Conservation (phyloP, 345 rosid genomes). For the Jatropha curcas region DNA sequence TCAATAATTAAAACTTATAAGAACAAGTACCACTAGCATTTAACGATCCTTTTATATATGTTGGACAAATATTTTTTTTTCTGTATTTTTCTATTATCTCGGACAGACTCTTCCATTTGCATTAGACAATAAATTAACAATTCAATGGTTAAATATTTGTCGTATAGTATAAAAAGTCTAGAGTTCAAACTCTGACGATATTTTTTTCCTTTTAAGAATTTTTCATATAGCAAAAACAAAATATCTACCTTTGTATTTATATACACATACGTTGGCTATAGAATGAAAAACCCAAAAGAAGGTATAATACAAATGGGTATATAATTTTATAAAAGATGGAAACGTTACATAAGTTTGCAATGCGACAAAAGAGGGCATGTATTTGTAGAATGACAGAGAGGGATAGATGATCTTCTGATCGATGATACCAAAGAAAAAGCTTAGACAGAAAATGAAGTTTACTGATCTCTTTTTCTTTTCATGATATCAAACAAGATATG, state of each 20-base stretch:
- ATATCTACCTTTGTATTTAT: no score
- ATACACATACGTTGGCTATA: no score
- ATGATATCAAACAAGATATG: background rate
- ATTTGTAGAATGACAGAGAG: conserved; percentile 16
- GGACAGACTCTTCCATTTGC: no score
- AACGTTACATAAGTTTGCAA: background rate
- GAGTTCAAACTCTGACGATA: no score
- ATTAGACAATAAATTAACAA: no score
- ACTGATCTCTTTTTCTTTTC: conserved; percentile 13
- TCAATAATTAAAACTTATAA: background rate
- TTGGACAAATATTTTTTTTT: no score
- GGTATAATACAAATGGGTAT: background rate
- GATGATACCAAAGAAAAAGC: conserved; percentile 8
- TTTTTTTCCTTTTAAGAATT: no score
- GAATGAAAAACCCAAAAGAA: no score
- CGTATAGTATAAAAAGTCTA: no score
- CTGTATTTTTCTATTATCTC: no score
- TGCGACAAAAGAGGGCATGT: conserved; percentile 8
- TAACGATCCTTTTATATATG: conserved; percentile 2
- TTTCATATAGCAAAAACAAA: no score
- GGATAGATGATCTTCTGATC: conserved; percentile 30
- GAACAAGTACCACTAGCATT: background rate
- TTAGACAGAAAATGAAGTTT: conserved; percentile 22
- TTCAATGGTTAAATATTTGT: no score
- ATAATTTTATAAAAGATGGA: background rate